Base-by-base conservation (phyloP, 495 filamentous ascomycete genomes). In the Penicillium arizonense region DNA sequence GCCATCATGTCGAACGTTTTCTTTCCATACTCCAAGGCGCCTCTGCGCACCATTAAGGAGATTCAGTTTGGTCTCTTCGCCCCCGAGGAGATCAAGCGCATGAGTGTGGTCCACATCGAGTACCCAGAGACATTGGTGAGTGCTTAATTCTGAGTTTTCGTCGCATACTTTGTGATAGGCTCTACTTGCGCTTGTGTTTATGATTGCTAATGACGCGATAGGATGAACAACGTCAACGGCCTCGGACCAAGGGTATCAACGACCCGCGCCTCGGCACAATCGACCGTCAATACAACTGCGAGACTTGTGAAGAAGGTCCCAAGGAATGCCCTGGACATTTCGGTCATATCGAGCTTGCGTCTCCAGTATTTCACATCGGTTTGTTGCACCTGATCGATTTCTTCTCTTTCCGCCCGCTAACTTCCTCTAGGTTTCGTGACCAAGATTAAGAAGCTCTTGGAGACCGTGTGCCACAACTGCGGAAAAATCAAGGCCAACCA, bases 391-490 rank as follows among this genome's bases (percentile, higher is more conserved):
- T 14, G 60, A 89, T 43, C 23, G 10, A 18, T 12, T 16, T 26
- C 9, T n/a, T 14, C 4, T 18, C 5, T 40, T 43, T 34, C 8
- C 18, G 40, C 21, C 36, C 23, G 51, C 71, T 79, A 53, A 80
- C 67, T 51, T 50, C 49, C 30, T 52, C 10, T 58, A 88, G 87
- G 94, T 56, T 98, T 96, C 72, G 85, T 99, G 72, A 91, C 87
- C 57, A 96, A 97, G 74, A 90, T 92, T 63, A 97, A 99, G 82
- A 97, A 96, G 77, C 77, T 99, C 52, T 79, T 99, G 58, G 94
- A 99, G 80, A 91, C 88, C 30, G 92, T 97, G 64, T 99, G 94
- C 80, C 92, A 94, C 74, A 96, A 94, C 73, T 99, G 94, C 78
- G 90, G 91, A 69, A 96, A 90, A 80, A 87, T 97, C 58, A 80